Base-by-base conservation (phyloP, 2,329 filamentous ascomycete genomes). In the Cryphonectria nitschkei region DNA sequence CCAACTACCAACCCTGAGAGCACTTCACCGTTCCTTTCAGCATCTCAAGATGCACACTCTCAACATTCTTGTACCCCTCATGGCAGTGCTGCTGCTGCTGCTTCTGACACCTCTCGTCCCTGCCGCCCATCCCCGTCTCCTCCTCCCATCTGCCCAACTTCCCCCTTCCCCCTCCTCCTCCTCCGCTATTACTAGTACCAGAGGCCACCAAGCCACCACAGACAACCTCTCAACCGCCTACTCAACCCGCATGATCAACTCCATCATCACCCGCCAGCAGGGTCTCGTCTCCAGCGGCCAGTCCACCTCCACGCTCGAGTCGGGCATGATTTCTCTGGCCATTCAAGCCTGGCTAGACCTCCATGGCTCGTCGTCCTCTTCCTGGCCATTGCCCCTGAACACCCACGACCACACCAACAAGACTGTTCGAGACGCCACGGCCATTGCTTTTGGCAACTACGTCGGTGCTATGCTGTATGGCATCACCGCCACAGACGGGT, bases 401-500 rank as follows among this genome's bases (percentile, higher is more conserved):
- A 56, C 29, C 29, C 29, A 68, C 41, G n/a, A 3, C 26, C 54
- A 22, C 11, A 39, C 2, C 19, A 65, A n/a, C n/a, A 52, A 6
- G 13, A 37, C 43, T n/a, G 26, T 29, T 39, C 14, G 26, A 16
- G 61, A 62, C 34, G 26, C 11, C 32, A 11, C 54, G 8, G 37
- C 34, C 34, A 11, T 41, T 22, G n/a, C 52, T 11, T 65, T 65
- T 29, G 43, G 43, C 14, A 32, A n/a, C 26, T 70, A 73, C 14
- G 58, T 71, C 19, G 60, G 64, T 22, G 83, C 84, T 56, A 81
- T 81, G 22, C 74, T 81, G 19, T 82, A 82, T 19, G 75, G 80
- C 39, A 82, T 87, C 74, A 74, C 80, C 29, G 29, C 61, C 67
- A 81, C 79, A 1, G 52, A 54, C 13, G 52, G 66, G 81, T 87